Evolutionary conservation across 169 alveolate genomes (phyloP).

Genomic region (Amoebophrya sp.): DNA sequence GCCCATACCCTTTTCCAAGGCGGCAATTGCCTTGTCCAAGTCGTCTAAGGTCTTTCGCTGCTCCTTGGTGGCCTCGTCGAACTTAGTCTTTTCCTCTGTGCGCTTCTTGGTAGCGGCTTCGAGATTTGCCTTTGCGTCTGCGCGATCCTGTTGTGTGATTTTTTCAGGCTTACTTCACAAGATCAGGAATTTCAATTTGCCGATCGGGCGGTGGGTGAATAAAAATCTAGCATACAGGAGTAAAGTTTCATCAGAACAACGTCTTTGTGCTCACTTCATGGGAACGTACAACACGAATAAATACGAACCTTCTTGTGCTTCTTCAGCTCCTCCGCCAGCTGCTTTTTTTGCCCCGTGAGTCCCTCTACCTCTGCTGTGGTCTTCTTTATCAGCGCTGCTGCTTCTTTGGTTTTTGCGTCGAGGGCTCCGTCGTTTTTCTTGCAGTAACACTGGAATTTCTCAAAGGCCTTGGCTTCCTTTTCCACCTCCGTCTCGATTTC

Average conservation of each 20-base stretch:
- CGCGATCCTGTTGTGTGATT: conserved; percentile 18
- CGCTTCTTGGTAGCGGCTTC: not conserved
- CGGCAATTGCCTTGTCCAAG: not conserved
- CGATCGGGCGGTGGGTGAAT: too few relatives aligned
- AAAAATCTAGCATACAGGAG: too few relatives aligned
- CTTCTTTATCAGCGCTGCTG: conserved; percentile 8
- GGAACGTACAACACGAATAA: not conserved
- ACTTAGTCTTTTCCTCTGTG: not conserved
- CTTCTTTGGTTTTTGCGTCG: not conserved
- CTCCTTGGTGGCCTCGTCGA: not conserved
- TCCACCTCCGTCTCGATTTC: not conserved
- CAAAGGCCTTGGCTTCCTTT: conserved; percentile 10
- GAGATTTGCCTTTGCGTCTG: not conserved
- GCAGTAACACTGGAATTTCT: conserved; percentile 11
- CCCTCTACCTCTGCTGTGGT: conserved; percentile 6
- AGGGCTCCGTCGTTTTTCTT: not conserved
- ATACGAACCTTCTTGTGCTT: not conserved
- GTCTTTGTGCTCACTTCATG: not conserved
- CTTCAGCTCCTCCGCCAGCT: conserved; percentile 4
- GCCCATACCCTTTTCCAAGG: not conserved
- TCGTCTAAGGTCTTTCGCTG: not conserved
- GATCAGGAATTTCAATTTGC: too few relatives aligned
- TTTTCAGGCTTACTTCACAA: too few relatives aligned
- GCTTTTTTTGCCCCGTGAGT: not conserved
- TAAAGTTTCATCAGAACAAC: too few relatives aligned